Evolutionary conservation across 805 yeast genomes (phyloP).

Genomic region (Ogataea populi-albae): DNA sequence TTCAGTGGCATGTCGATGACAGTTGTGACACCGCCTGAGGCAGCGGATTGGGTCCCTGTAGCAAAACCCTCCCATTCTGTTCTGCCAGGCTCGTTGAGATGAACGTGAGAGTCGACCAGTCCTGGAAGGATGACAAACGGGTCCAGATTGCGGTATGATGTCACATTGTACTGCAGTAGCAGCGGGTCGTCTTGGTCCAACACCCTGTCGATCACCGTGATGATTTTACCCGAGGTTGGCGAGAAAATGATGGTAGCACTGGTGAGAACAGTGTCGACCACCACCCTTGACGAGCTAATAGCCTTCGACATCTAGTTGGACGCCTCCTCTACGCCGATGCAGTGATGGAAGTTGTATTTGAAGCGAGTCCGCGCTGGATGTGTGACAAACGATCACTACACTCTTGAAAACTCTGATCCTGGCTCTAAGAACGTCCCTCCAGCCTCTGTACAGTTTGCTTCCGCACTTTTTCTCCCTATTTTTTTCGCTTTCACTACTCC

Average conservation of each 20-base stretch:
- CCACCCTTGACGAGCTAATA: conserved; percentile 56
- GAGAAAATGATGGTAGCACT: conserved; percentile 71
- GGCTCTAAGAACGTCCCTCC: too few relatives aligned
- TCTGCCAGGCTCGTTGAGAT: conserved; percentile 94
- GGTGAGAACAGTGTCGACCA: conserved; percentile 41
- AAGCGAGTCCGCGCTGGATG: too few relatives aligned
- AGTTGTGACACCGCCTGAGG: conserved; percentile 94
- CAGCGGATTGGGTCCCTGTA: conserved; percentile 94
- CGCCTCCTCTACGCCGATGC: too few relatives aligned
- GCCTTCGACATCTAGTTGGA: conserved; percentile 66
- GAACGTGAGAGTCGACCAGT: conserved; percentile 90
- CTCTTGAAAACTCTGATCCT: too few relatives aligned
- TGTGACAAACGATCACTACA: too few relatives aligned
- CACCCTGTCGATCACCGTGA: conserved; percentile 45
- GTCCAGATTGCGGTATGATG: conserved; percentile 50
- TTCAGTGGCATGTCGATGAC: conserved; percentile 95
- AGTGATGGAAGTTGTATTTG: too few relatives aligned
- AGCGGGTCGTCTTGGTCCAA: conserved; percentile 38
- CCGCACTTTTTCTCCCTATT: too few relatives aligned
- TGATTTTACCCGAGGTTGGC: conserved; percentile 52
- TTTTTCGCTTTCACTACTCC: too few relatives aligned
- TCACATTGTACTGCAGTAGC: conserved; percentile 40
- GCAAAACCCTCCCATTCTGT: conserved; percentile 98
- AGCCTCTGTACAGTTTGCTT: too few relatives aligned
- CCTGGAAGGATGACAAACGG: conserved; percentile 81